Conservation (phyloP, 192 early-diverging fungal species). For the Coemansia sp. region DNA sequence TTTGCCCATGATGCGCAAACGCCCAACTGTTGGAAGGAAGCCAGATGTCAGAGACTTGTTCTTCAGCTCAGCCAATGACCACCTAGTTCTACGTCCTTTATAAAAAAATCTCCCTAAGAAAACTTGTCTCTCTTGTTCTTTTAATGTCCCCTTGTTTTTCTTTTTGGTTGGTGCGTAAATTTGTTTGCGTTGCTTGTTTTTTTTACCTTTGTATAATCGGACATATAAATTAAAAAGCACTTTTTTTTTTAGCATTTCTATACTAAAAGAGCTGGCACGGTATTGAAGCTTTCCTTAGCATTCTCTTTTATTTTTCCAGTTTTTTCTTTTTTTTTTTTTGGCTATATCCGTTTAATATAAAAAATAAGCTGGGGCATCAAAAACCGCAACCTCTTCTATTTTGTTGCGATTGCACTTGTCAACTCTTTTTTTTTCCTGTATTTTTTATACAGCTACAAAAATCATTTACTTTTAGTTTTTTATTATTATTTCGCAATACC, state of each 20-base stretch:
- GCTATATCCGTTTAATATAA: not conserved
- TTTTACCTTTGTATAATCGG: not conserved
- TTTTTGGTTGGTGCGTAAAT: too few relatives aligned
- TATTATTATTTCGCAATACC: too few relatives aligned
- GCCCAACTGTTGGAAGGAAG: not conserved
- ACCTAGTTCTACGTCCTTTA: not conserved
- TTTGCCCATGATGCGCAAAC: not conserved
- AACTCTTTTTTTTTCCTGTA: too few relatives aligned
- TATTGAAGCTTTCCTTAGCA: not conserved
- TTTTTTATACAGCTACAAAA: too few relatives aligned
- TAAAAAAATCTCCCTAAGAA: not conserved
- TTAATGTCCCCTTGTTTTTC: not conserved
- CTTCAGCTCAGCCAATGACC: not conserved
- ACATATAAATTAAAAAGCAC: not conserved
- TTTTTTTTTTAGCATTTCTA: not conserved
- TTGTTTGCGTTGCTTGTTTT: too few relatives aligned
- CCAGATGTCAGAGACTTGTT: conserved; percentile 1
- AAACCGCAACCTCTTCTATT: too few relatives aligned
- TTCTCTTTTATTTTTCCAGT: not conserved
- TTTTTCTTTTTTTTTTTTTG: not conserved
- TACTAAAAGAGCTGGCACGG: not conserved
- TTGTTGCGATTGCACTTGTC: too few relatives aligned
- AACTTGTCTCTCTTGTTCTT: not conserved
- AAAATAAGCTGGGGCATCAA: not conserved
- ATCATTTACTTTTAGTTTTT: too few relatives aligned